Evolutionary conservation across 768 basidiomycete genomes (phyloP), one percentile per base, ranked within the genome.

Genomic region (Termitomyces sp.): DNA sequence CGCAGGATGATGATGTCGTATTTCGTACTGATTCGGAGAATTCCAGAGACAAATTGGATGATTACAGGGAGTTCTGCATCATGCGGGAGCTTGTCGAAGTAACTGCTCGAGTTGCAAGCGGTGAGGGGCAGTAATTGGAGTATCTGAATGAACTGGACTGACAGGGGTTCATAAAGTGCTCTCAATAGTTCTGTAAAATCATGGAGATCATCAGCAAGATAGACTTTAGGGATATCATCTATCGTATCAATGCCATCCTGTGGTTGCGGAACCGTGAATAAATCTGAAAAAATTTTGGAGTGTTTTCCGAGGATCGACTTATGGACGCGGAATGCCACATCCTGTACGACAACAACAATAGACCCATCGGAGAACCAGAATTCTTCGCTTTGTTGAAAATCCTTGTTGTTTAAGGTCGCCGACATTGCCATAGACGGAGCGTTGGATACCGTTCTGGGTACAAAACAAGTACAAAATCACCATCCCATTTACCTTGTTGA

Each of bases 1-100:
- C 74, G 70, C 39, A 78, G 63, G 10, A 65, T 54, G 25, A 60
- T 58, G 66, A 78, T 72, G 47, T 72, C 64, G 64, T 78, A 78
- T 61, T 77, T 78, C 0, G 76, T 76, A 64, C 73, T 74, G 42
- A 77, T 70, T 30, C 73, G 66, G 19, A 78, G 67, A 34, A 77
- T 71, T 1, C 75, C 75, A 25, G 75, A 70, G 57, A 78, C 69
- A 42, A 74, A 74, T 10, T 56, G 69, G 32, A 80, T 74, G 30
- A 76, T 66, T 3, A 64, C 59, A 32, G 64, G 63, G 17, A 77
- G 61, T 30, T 67, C 68, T 8, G 71, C 68, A 34, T 73, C 68
- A 3, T 67, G 54, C 6, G 68, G 55, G 25, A 77, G 68, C 12
- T 63, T 67, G 55, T 77, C 76, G 48, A 77, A 77, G 55, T 74